Base-by-base conservation (phyloP, 2,329 filamentous ascomycete genomes). In the Fusarium graminum region DNA sequence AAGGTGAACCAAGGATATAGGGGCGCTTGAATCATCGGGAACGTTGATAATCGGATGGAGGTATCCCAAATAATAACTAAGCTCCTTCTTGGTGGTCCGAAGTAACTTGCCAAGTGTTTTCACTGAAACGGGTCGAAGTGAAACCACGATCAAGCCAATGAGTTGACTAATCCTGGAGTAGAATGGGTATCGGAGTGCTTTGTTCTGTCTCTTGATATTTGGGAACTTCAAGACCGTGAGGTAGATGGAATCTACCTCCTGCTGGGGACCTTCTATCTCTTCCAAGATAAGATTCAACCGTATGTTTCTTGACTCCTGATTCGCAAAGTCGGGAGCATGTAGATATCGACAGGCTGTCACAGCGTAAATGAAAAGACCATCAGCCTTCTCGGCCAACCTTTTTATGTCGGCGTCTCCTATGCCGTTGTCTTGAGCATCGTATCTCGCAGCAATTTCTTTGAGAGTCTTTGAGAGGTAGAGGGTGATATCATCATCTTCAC, bases 321-420 rank as follows among this genome's bases (percentile, higher is more conserved):
- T 29, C 2, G 3, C 1, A 22, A 58, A 58, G 5, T 61, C 52
- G 1, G 16, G 9, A 10, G 13, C 6, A 25, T 56, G 29, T 0
- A 65, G 28, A 7, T 52, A 65, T 2, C 62, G 54, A 19, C 59
- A 65, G 0, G 46, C 32, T 17, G 59, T 65, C 0, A 53, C 59
- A 1, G 62, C 62, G 14, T 65, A 65, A 11, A 65, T 63, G 34
- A 63, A 65, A 10, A 65, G 59, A 0, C 62, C 54, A 3, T 65
- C 54, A 0, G 50, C 13, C 6, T 53, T 63, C 4, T 42, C 10
- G 4, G 34, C 45, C 0, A 65, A 36, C 7, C 29, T 17, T 0
- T 39, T n/a, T 4, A 58, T 36, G 3, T 30, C 26, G 3, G 4
- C 7, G 1, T 53, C 11, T 1, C 32, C 25, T 7, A 63, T 28